Evolutionary conservation across 495 filamentous ascomycete genomes (phyloP), one percentile per base, ranked within the genome.

Genomic region (Penicillium alfredii): DNA sequence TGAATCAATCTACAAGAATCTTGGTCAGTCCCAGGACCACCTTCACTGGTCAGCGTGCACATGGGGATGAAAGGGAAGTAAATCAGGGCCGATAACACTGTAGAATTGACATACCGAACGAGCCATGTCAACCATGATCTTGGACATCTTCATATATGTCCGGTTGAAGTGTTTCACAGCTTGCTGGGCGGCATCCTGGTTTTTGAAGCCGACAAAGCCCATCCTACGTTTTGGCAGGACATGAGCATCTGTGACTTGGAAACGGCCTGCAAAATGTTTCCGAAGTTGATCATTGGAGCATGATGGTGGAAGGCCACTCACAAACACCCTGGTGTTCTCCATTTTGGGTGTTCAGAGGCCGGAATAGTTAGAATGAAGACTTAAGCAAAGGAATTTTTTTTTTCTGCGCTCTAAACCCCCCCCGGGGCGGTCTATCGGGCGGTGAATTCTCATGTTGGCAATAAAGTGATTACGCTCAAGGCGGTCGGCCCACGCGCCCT

Each of bases 81-180:
- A 38, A 48, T 25, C 23, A 35, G 30, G n/a, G n/a, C n/a, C n/a
- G n/a, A n/a, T 24, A 35, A 45, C 34, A 33, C 13, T 15, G 31
- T 10, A 15, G 30, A 38, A 44, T 32, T 26, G 21, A 64, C 80
- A 53, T 74, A 92, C 86, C 45, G 92, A 81, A 47, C 79, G 80
- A 45, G 92, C 93, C 56, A 95, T 68, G 69, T 97, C 93, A 48
- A 96, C 92, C 16, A 61, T 66, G 47, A 99, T 86, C 75, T 79
- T 92, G n/a, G 88, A 93, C 88, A 94, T 93, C 42, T 88, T 86
- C 44, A 98, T 84, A 61, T 88, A 98, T 42, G 88, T 77, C 52
- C 78, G 84, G 66, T 99, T 88, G 75, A 95, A 94, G 64, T 94
- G 94, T 52, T 84, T 86, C 44, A 90, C 83, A 30, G 92, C 92